Evolutionary conservation across 176 grass and related monocot genomes (phyloP).

Genomic region (Bolboschoenus planiculmis): DNA sequence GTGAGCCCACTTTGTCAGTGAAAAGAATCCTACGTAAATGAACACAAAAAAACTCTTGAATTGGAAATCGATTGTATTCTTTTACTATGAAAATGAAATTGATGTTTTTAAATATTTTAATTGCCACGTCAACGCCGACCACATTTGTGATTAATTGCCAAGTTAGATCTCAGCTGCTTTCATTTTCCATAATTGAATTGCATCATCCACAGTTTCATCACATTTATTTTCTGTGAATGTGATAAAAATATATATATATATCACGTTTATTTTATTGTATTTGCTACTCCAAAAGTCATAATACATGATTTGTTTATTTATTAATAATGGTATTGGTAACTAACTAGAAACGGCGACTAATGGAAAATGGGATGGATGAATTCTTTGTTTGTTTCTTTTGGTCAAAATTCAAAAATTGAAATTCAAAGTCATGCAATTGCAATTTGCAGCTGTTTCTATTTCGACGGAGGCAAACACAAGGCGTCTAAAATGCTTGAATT

Average conservation of each 20-base stretch:
- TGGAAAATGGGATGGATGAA: not conserved
- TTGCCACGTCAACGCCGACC: not conserved
- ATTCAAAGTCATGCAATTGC: not conserved
- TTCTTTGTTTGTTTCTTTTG: not conserved
- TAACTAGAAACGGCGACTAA: not conserved
- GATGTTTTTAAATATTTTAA: not conserved
- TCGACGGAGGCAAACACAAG: not conserved
- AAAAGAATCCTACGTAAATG: no score
- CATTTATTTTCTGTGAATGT: no score
- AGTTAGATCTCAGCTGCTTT: not conserved
- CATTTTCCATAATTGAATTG: not conserved
- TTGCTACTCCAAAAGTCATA: not conserved
- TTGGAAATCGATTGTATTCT: no score
- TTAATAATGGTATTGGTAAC: not conserved
- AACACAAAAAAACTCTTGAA: no score
- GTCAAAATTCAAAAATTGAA: conserved; percentile 9
- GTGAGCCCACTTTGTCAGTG: no score
- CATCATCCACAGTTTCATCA: not conserved
- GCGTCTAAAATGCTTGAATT: not conserved
- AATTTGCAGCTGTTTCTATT: not conserved
- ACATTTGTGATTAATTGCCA: not conserved
- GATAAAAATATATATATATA: no score
- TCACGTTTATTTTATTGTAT: no score
- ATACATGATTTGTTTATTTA: not conserved
- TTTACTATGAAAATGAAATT: not conserved